Evolutionary conservation across 2,329 filamentous ascomycete species (phyloP).

Genomic region (Aureobasidium mangrovei): DNA sequence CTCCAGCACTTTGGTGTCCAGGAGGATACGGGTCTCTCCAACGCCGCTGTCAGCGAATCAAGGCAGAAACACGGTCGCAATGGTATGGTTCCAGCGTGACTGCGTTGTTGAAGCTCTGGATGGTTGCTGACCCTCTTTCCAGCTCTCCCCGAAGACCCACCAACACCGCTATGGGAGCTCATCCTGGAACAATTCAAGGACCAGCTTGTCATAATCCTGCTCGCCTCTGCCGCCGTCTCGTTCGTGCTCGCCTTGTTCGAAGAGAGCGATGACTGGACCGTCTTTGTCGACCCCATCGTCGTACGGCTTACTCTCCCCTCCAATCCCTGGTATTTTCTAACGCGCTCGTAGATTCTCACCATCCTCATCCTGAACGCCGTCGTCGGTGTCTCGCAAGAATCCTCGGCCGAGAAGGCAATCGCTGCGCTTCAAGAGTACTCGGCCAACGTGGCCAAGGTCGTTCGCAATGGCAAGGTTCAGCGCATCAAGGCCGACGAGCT

Average conservation of each 20-base stretch:
- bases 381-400: constrained; percentile 96
- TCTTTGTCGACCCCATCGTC: constrained; percentile 91
- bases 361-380: constrained; percentile 95
- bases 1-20: constrained; percentile 30
- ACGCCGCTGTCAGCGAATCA: constrained; percentile 23
- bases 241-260: constrained; percentile 91
- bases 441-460: constrained; percentile 90
- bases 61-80: constrained; percentile 30
- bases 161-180: constrained; percentile 91
- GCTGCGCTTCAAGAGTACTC: constrained; percentile 98
- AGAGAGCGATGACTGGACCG: constrained; percentile 87
- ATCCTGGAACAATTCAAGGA: constrained; percentile 99
- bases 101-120: background rate
- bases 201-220: constrained; percentile 88
- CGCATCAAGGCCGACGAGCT: constrained; percentile 93
- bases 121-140: constrained; percentile 16
- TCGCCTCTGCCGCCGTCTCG: constrained; percentile 86
- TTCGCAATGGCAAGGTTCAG: constrained; percentile 72
- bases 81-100: constrained; percentile 20
- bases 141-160: constrained; percentile 81
- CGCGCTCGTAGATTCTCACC: constrained; percentile 65
- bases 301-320: constrained; percentile 47
- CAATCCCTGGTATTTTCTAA: constrained; percentile 14
- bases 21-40: constrained; percentile 26
- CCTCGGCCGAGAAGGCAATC: constrained; percentile 96